Evolutionary conservation across 352 stramenopile genomes (phyloP), one percentile per base, ranked within the genome.

Genomic region (Phytophthora fragariae): DNA sequence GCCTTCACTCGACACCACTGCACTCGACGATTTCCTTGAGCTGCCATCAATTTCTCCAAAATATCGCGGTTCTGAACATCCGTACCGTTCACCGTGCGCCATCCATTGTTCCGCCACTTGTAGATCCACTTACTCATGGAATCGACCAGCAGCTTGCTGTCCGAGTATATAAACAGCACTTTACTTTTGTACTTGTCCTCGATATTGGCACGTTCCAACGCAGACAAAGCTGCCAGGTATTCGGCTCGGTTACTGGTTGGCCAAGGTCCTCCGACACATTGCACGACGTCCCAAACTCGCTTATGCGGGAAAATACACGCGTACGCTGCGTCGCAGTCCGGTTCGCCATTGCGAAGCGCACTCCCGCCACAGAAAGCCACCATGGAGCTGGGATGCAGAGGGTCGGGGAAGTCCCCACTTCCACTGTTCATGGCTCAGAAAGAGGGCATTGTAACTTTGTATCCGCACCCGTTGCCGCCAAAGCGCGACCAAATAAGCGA

Each of bases 221-320:
- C 72, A 21, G 57, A 37, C 9, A 79, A 35, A 1, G 63, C 68
- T 10, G 62, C 57, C 61, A 67, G 46, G 15, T 69, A 65, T 57
- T 79, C 72, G 9, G 68, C 68, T 10, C 72, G 62, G 19, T 73
- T 73, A 19, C 27, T 76, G 0, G 57, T 73, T 17, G 33, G n/a
- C 24, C 41, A 72, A 10, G 62, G 61, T 31, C 31, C 58, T 2
- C 68, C 19, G 0, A 89, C 68, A 35, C 70, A 76, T 47, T 65
- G 62, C 19, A 78, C 71, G 4, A 92, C 70, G 24, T 90, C 82
- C 86, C 82, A 93, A 31, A 61, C 49, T 14, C 70, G 52, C 1
- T 79, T 68, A 52, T 93, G 31, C n/a, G 86, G 84, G 50, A 92
- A 92, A 46, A 93, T 76, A 41, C 86, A 93, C n/a, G 86, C 86